Conservation (phyloP, 1,284 basidiomycete species). For the Cyathus olla region DNA sequence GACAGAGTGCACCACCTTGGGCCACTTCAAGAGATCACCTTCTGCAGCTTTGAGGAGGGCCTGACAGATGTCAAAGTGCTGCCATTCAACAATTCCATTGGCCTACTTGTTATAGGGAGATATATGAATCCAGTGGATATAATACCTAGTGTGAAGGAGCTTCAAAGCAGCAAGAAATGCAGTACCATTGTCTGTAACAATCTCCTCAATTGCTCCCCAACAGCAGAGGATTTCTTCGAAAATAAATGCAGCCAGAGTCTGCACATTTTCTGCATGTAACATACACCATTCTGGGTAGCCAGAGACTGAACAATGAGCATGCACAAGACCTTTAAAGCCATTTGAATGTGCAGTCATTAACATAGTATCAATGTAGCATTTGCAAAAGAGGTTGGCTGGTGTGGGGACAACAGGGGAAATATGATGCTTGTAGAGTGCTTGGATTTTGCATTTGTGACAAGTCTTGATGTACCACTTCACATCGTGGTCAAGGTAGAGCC, state of each 20-base stretch:
- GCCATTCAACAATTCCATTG: no score
- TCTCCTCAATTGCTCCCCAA: no score
- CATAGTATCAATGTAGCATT: constrained; percentile 43
- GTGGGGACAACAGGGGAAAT: constrained; percentile 42
- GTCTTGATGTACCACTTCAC: constrained; percentile 40
- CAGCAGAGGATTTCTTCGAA: constrained; percentile 2
- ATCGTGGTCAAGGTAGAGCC: constrained; percentile 36
- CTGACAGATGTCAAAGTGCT: no score
- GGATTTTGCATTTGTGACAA: constrained; percentile 48
- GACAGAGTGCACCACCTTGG: no score
- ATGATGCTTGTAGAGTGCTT: constrained; percentile 19
- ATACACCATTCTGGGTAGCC: constrained; percentile 36
- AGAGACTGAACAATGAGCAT: constrained; percentile 35
- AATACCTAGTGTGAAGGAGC: no score
- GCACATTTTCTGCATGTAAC: constrained; percentile 25
- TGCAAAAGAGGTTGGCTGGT: constrained; percentile 37
- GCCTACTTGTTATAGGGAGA: no score
- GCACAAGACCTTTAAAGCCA: constrained; percentile 35
- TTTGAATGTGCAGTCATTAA: constrained; percentile 24
- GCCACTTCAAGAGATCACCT: no score
- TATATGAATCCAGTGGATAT: no score
- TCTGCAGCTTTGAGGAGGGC: no score
- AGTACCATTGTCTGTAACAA: no score
- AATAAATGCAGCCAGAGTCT: constrained; percentile 35
- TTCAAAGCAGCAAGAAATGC: no score